These are phyloP conservation scores for Clarireedia monteithiana DNA, from an alignment of 2,329 filamentous ascomycete genomes.

Conservation along the genomic window DNA sequence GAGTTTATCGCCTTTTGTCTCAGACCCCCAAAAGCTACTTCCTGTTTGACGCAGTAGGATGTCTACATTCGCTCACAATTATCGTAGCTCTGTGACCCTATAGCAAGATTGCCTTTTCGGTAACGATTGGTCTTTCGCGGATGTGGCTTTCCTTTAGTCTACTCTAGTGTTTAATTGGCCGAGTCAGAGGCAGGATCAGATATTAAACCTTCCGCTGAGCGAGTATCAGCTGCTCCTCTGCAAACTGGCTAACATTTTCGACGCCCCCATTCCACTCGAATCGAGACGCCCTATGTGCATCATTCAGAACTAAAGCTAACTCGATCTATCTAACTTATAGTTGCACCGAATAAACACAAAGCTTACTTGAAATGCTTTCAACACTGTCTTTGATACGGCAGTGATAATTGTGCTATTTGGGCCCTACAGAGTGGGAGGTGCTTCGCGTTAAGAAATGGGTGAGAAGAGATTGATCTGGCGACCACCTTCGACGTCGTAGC, in stretches of 20 bases:
- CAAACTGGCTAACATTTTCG: slow-evolving; percentile 7
- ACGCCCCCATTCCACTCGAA: neutral
- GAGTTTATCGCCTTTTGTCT: slow-evolving; percentile 9
- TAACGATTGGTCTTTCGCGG: neutral
- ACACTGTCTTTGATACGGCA: neutral
- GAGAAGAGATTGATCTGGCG: neutral
- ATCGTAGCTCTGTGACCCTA: neutral
- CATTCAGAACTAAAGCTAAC: neutral
- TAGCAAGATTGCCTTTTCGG: no score
- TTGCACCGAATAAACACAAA: neutral
- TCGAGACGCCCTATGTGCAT: neutral
- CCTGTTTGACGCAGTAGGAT: neutral
- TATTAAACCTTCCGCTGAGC: neutral
- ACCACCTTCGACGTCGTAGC: neutral
- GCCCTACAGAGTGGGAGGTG: neutral
- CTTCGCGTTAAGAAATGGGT: neutral
- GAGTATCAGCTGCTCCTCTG: slow-evolving; percentile 6
- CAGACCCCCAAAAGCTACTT: slow-evolving; percentile 5
- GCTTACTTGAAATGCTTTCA: no score
- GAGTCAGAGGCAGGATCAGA: slow-evolving; percentile 2
- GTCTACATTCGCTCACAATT: neutral
- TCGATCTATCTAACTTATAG: neutral
- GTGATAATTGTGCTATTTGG: neutral
- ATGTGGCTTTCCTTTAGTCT: neutral
- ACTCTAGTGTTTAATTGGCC: neutral